Evolutionary conservation across 176 grass and related monocot genomes (phyloP).

Genomic region (Secale cereale): DNA sequence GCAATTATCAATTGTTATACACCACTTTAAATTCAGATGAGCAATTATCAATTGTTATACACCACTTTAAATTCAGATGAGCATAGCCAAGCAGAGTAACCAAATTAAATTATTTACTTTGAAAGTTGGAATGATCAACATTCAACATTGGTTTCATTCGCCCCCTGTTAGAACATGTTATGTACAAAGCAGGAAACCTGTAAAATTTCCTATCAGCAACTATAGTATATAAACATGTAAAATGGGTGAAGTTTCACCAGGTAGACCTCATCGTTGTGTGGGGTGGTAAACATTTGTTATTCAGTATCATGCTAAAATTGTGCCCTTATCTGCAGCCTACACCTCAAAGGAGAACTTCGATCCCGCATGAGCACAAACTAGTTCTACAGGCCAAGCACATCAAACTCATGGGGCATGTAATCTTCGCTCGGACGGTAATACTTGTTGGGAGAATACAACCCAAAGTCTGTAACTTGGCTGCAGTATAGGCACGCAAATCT

Average conservation of each 20-base stretch:
- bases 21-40: background rate
- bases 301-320: slow-evolving; percentile 14
- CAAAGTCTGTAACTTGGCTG: slow-evolving; percentile 89
- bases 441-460: slow-evolving; percentile 83
- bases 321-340: slow-evolving; percentile 6
- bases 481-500: slow-evolving; percentile 95
- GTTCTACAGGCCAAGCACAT: slow-evolving; percentile 66
- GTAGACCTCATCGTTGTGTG: background rate
- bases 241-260: slow-evolving; percentile 18
- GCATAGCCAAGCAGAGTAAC: background rate
- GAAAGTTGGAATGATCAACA: background rate
- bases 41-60: background rate
- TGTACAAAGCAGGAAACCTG: slow-evolving; percentile 13
- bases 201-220: slow-evolving; percentile 20
- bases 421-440: slow-evolving; percentile 98
- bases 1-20: background rate
- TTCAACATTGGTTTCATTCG: slow-evolving; percentile 15
- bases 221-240: slow-evolving; percentile 14
- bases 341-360: background rate
- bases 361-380: background rate
- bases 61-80: background rate
- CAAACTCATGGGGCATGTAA: slow-evolving; percentile 97
- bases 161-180: slow-evolving; percentile 6
- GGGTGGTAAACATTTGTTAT: slow-evolving; percentile 10
- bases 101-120: background rate